Evolutionary conservation across 352 stramenopile species (phyloP).

Genomic region (Pythium dissotocum): DNA sequence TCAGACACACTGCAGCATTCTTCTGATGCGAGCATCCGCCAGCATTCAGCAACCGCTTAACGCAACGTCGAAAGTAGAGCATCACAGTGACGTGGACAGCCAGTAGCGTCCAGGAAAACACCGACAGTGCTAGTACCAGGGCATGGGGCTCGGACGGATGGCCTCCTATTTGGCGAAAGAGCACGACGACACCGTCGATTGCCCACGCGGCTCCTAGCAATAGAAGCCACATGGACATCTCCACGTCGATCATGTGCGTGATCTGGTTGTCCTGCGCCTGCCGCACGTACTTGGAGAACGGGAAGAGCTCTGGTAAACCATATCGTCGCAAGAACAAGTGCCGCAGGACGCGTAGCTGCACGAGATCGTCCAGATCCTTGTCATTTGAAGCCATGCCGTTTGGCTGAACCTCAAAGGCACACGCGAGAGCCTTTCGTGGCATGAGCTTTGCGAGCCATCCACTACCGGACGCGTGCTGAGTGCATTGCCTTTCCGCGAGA

Average conservation of each 20-base stretch:
- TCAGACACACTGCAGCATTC: slow-evolving; percentile 26
- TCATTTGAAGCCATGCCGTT: neutral
- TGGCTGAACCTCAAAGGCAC: neutral
- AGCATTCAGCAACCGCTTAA: slow-evolving; percentile 32
- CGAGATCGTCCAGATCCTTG: slow-evolving; percentile 8
- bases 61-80: slow-evolving; percentile 41
- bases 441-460: neutral
- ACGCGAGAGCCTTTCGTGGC: neutral
- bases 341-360: slow-evolving; percentile 18
- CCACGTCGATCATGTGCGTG: slow-evolving; percentile 44
- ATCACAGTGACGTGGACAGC: slow-evolving; percentile 38
- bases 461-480: neutral
- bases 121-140: slow-evolving; percentile 13
- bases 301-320: slow-evolving; percentile 28
- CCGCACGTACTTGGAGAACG: slow-evolving; percentile 74
- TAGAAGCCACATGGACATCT: slow-evolving; percentile 39
- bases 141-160: slow-evolving; percentile 8
- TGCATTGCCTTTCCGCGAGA: neutral
- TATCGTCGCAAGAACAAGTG: slow-evolving; percentile 23
- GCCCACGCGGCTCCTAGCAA: slow-evolving; percentile 48
- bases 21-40: slow-evolving; percentile 30
- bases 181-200: slow-evolving; percentile 29
- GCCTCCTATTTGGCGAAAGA: neutral
- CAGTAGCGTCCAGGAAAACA: slow-evolving; percentile 30
- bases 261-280: slow-evolving; percentile 37